Percentiles rank a stretch among this genome's conserved stretches.
These are phyloP conservation scores for Sugiyamaella americana DNA, from an alignment of 805 yeast genomes.

Conservation along the genomic window DNA sequence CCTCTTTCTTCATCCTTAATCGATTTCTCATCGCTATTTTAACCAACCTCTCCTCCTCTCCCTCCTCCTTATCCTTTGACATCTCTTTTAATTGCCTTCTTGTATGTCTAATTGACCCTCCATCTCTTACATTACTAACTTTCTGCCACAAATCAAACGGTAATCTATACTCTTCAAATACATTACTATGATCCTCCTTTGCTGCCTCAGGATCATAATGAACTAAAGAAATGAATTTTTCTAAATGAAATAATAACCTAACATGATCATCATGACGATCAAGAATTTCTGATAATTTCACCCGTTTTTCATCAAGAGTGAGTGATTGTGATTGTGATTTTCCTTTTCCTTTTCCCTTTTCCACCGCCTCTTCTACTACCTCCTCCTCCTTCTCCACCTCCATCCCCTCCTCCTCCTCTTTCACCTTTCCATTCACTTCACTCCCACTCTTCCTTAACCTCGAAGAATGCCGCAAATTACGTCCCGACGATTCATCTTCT, in stretches of 20 bases:
- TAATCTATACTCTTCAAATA: slow-evolving; percentile 28
- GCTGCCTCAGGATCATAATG: slow-evolving; percentile 34
- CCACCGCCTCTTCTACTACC: too few species aligned
- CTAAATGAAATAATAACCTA: slow-evolving; percentile 35
- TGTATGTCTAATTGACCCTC: slow-evolving; percentile 25
- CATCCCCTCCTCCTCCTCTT: too few species aligned
- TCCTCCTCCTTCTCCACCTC: too few species aligned
- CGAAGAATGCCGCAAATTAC: not conserved
- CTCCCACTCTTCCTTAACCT: not conserved
- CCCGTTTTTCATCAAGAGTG: slow-evolving; percentile 6
- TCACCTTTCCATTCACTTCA: too few species aligned
- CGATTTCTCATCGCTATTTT: slow-evolving; percentile 11
- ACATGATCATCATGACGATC: slow-evolving; percentile 33
- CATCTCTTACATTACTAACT: slow-evolving; percentile 26
- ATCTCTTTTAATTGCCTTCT: slow-evolving; percentile 22
- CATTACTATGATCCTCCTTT: slow-evolving; percentile 29
- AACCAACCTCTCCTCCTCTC: not conserved
- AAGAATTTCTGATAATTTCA: slow-evolving; percentile 17
- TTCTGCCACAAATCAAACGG: slow-evolving; percentile 38
- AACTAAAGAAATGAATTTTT: slow-evolving; percentile 36
- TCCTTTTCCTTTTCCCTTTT: too few species aligned
- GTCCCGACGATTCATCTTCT: not conserved
- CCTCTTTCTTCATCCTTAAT: too few species aligned
- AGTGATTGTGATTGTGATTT: too few species aligned
- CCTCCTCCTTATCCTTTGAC: not conserved